Conservation (phyloP, 2,329 filamentous ascomycete genomes). For the Albifimbria verrucaria region DNA sequence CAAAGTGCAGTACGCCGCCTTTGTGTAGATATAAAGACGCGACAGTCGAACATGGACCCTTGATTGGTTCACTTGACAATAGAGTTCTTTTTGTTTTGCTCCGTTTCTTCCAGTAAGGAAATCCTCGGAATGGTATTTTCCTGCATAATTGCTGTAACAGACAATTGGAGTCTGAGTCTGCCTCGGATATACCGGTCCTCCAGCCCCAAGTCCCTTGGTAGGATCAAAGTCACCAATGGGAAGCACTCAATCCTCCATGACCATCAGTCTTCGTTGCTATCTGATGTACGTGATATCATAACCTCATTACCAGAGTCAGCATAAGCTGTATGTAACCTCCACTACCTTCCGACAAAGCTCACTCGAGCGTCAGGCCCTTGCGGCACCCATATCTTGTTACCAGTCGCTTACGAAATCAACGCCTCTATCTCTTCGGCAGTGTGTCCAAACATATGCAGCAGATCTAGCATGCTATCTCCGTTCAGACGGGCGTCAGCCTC, state of each 20-base stretch:
- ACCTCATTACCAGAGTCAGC: background rate
- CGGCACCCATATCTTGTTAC: slow-evolving; percentile 2
- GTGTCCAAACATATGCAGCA: slow-evolving; percentile 73
- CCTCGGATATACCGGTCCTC: too few relatives aligned
- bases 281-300: background rate
- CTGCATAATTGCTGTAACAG: too few relatives aligned
- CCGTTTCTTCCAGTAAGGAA: background rate
- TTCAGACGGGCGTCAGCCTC: slow-evolving; percentile 73
- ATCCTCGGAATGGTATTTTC: too few relatives aligned
- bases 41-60: background rate
- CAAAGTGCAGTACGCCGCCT: background rate
- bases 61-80: background rate
- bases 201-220: too few relatives aligned
- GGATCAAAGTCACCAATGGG: too few relatives aligned
- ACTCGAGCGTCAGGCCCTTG: slow-evolving; percentile 8
- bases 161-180: too few relatives aligned
- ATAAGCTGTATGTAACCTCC: background rate
- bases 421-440: slow-evolving; percentile 54
- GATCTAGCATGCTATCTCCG: slow-evolving; percentile 64
- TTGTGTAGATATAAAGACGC: background rate
- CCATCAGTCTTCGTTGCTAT: background rate
- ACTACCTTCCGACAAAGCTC: too few relatives aligned
- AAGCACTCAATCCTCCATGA: too few relatives aligned
- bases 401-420: slow-evolving; percentile 17
- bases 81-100: background rate